These are phyloP conservation scores for Chimonanthus salicifolius DNA, from an alignment of 164 flowering plant species.

Conservation along the genomic window DNA sequence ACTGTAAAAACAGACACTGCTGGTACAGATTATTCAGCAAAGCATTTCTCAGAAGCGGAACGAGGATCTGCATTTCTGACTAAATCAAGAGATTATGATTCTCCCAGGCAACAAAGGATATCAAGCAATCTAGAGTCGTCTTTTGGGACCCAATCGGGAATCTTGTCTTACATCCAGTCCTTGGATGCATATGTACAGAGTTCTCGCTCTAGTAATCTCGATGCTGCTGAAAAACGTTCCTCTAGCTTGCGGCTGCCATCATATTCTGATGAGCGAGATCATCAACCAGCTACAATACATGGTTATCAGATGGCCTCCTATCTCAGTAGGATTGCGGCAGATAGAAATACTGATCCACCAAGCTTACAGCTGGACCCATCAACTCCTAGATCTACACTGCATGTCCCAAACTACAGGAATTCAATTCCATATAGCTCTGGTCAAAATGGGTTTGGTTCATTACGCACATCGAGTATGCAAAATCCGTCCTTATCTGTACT, in stretches of 20 bases:
- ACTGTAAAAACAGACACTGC: slow-evolving; percentile 35
- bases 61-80: slow-evolving; percentile 36
- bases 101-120: slow-evolving; percentile 45
- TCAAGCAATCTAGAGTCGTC: slow-evolving; percentile 37
- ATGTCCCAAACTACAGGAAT: slow-evolving; percentile 43
- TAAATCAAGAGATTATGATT: slow-evolving; percentile 34
- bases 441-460: slow-evolving; percentile 41
- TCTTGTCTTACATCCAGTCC: slow-evolving; percentile 36
- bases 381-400: slow-evolving; percentile 33
- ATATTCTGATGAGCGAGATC: slow-evolving; percentile 51
- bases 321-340: slow-evolving; percentile 43
- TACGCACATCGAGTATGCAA: slow-evolving; percentile 42
- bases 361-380: slow-evolving; percentile 34
- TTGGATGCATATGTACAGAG: slow-evolving; percentile 50
- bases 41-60: slow-evolving; percentile 34
- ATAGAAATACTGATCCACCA: slow-evolving; percentile 31
- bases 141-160: slow-evolving; percentile 47
- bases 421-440: slow-evolving; percentile 33
- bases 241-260: slow-evolving; percentile 70
- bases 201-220: slow-evolving; percentile 31
- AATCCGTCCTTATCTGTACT: slow-evolving; percentile 45
- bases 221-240: slow-evolving; percentile 63
- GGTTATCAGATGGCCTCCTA: slow-evolving; percentile 76
- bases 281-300: slow-evolving; percentile 88
- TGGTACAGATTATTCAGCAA: slow-evolving; percentile 33